Evolutionary conservation across 768 basidiomycete species (phyloP), one percentile per base, ranked within the genome.

Genomic region (Lanmaoa rubissima): DNA sequence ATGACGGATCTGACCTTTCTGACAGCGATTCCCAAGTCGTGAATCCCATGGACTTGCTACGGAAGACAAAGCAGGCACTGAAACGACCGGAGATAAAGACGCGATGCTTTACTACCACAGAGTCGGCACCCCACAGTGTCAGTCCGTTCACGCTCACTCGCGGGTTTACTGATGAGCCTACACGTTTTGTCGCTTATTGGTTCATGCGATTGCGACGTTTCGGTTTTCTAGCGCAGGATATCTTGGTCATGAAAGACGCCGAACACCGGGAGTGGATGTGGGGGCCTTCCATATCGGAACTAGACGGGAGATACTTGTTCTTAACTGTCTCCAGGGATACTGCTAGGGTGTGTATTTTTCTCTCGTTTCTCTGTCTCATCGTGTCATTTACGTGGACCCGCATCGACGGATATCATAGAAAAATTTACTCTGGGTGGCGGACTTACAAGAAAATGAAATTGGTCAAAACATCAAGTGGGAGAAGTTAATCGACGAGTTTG

Each of bases 61-160:
- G 16, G 79, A 82, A 55, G 82, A 82, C 55, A 75, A 77, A 51
- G 79, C 78, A 19, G 81, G 82, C 16, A 84, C 82, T 32, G 81
- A 85, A 60, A 88, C 83, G 0, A 74, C 76, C 10, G 78, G 78
- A 35, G 89, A 90, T 71, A 69, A 78, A 60, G 79, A 90, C 61
- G 87, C 88, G 0, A 85, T 82, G 84, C 67, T 94, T 21, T 90
- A 82, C 68, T 93, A 90, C 69, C 92, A 93, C 65, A 77, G 75
- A 41, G 61, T 92, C 46, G 86, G 87, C 46, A 90, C 91, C 10
- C 65, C 78, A 10, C 91, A 92, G 70, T 78, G 87, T 85, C 73
- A 55, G 76, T 69, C 54, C 32, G 38, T 56, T 51, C 42, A 48
- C 31, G 32, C 32, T 54, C 21, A 24, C 17, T 49, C 36, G 54